Percentiles rank a stretch among this genome's conserved stretches.
phyloP scores from a whole-genome alignment of 768 basidiomycete genomes.

The Lyophyllum decastes region DNA sequence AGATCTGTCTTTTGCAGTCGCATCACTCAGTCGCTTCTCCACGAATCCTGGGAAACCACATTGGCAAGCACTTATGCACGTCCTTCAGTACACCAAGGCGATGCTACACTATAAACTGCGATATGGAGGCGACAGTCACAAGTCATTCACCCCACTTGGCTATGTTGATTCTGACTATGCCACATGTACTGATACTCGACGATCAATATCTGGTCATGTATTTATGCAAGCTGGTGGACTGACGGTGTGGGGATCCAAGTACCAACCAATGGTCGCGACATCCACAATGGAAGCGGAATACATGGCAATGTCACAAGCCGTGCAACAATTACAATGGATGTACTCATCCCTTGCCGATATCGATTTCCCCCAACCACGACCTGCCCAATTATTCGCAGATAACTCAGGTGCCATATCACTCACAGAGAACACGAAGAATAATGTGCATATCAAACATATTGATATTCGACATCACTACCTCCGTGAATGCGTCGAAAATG shows the following conservation, averaged over 20 bases:
- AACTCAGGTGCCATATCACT: conserved; percentile 28
- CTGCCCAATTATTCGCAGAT: conserved; percentile 24
- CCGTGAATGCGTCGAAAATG: conserved; percentile 13
- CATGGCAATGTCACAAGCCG: conserved; percentile 28
- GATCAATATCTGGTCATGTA: conserved; percentile 29
- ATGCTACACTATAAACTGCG: too few relatives aligned
- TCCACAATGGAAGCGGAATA: conserved; percentile 25
- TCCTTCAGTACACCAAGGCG: too few relatives aligned
- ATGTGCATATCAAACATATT: conserved; percentile 28
- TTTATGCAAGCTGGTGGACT: conserved; percentile 27
- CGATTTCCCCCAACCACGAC: conserved; percentile 10
- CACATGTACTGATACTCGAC: conserved; percentile 12
- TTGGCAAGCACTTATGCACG: too few relatives aligned
- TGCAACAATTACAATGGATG: conserved; percentile 34
- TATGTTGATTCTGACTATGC: conserved; percentile 30
- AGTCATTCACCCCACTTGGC: background rate
- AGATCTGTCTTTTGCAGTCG: background rate
- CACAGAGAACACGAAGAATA: conserved; percentile 20
- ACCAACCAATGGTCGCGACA: conserved; percentile 24
- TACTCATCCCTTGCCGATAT: conserved; percentile 26
- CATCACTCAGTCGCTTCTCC: background rate
- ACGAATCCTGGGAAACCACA: background rate
- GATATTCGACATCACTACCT: conserved; percentile 24
- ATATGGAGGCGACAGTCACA: too few relatives aligned
- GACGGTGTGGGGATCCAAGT: conserved; percentile 30